These are phyloP conservation scores for Polyporus tsugae DNA, from an alignment of 1,284 basidiomycete genomes.

Conservation along the genomic window DNA sequence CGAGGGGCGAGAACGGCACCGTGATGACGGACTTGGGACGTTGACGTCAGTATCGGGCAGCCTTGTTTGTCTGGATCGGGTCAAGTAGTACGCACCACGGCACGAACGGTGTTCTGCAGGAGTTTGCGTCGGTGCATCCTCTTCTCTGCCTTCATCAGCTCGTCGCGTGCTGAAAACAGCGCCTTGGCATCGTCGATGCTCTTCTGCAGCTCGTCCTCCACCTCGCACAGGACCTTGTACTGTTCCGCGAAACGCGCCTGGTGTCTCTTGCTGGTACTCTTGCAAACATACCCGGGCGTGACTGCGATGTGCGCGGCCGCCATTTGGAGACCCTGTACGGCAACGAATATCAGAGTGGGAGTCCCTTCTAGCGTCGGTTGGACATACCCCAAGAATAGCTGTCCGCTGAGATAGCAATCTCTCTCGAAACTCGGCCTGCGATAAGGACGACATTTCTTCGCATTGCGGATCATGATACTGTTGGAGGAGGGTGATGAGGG, in stretches of 20 bases:
- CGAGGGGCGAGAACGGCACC: slow-evolving; percentile 6
- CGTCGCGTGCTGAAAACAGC: slow-evolving; percentile 1
- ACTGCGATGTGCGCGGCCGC: slow-evolving; percentile 4
- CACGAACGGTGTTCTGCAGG: slow-evolving; percentile 6
- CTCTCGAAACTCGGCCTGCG: not conserved
- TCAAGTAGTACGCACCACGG: not conserved
- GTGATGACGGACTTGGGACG: slow-evolving; percentile 4
- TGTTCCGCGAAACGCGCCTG: not conserved
- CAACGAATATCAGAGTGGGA: not conserved
- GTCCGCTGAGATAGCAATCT: not conserved
- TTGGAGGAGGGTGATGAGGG: not conserved
- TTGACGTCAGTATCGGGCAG: not conserved
- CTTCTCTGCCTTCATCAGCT: not conserved
- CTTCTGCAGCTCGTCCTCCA: slow-evolving; percentile 9
- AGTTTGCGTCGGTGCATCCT: not conserved
- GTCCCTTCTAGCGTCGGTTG: too few species aligned
- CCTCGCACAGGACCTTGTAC: slow-evolving; percentile 2
- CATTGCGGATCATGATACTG: not conserved
- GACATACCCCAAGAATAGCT: slow-evolving; percentile 5
- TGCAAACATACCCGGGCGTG: slow-evolving; percentile 19
- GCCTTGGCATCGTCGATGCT: slow-evolving; percentile 3
- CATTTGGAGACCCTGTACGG: slow-evolving; percentile 5
- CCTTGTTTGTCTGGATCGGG: not conserved
- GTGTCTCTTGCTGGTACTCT: slow-evolving; percentile 8
- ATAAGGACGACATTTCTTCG: not conserved